Evolutionary conservation across 2,329 filamentous ascomycete genomes (phyloP), one percentile per base, ranked within the genome.

Genomic region (Fusarium multiceps): DNA sequence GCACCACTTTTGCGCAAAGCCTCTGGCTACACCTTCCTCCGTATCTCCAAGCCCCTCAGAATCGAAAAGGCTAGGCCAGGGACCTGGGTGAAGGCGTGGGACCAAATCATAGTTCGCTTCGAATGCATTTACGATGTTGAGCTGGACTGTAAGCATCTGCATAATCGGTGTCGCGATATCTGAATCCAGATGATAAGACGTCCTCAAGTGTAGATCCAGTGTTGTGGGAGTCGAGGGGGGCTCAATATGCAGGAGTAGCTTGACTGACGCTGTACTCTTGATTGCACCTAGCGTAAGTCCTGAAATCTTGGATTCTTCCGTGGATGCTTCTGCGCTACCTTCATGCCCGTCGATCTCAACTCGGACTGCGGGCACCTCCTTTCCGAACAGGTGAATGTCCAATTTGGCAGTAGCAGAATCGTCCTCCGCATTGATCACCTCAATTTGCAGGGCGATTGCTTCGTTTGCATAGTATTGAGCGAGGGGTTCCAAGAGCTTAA

Each of bases 21-120:
- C 95, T 60, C 79, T 78, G 23, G 84, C 74, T 27, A 59, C 55
- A 27, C 71, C 77, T 28, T 81, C 79, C 8, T 72, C 68, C 2
- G 71, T 65, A 10, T 80, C 78, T 23, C 79, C 78, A 5, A 88
- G 74, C 16, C 81, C 82, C 23, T 89, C 86, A 20, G 87, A 82
- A 55, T 89, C 86, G 79, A 98, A 99, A 73, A 97, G 90, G 77
- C 91, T 94, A 2, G 96, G 94, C 95, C 96, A 99, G 4, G 89
- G 85, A 50, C 92, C 90, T 0, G 86, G 80, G 78, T 98, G 92
- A 6, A 97, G 84, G 12, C 92, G 88, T 13, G 96, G 94, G 14
- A 90, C 86, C 66, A 98, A 89, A 67, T 97, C 93, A 78, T 97
- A 98, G 75, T 92, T 96, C 18, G 94, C 93, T 80, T 97, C 94